These are phyloP conservation scores for Alternaria triticina DNA, from an alignment of 2,329 filamentous ascomycete genomes.

Conservation along the genomic window DNA sequence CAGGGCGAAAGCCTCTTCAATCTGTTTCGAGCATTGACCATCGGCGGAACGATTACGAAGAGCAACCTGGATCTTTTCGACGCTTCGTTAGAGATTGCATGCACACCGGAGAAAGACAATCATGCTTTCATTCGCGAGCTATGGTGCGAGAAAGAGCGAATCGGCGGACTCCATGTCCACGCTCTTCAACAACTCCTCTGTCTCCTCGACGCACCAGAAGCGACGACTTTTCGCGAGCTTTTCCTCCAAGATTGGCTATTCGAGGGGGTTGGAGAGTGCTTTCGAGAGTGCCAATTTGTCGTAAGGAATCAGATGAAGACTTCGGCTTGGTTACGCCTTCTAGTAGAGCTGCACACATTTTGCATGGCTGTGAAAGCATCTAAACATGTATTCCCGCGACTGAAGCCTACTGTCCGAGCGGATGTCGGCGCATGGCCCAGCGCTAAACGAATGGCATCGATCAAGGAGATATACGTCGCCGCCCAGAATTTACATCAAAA, in stretches of 20 bases:
- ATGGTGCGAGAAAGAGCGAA: slow-evolving; percentile 9
- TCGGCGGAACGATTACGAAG: slow-evolving; percentile 25
- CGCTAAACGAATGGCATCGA: slow-evolving; percentile 3
- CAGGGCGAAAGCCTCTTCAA: slow-evolving; percentile 10
- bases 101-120: slow-evolving; percentile 13
- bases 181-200: slow-evolving; percentile 25
- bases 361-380: slow-evolving; percentile 23
- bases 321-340: slow-evolving; percentile 25
- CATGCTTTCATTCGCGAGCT: slow-evolving; percentile 18
- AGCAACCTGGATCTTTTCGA: slow-evolving; percentile 31
- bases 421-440: background rate
- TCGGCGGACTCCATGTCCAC: slow-evolving; percentile 26
- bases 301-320: slow-evolving; percentile 24
- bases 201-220: slow-evolving; percentile 16
- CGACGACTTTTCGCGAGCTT: slow-evolving; percentile 20
- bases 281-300: slow-evolving; percentile 28
- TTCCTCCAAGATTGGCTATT: slow-evolving; percentile 26
- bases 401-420: background rate
- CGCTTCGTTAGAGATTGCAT: slow-evolving; percentile 20
- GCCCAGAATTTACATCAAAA: background rate
- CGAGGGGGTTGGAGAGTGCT: slow-evolving; percentile 30
- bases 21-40: slow-evolving; percentile 27
- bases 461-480: slow-evolving; percentile 25
- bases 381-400: slow-evolving; percentile 10
- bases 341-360: slow-evolving; percentile 31